Evolutionary conservation across 2,329 filamentous ascomycete genomes (phyloP), one percentile per base, ranked within the genome.

Genomic region (Rutstroemia sp.): DNA sequence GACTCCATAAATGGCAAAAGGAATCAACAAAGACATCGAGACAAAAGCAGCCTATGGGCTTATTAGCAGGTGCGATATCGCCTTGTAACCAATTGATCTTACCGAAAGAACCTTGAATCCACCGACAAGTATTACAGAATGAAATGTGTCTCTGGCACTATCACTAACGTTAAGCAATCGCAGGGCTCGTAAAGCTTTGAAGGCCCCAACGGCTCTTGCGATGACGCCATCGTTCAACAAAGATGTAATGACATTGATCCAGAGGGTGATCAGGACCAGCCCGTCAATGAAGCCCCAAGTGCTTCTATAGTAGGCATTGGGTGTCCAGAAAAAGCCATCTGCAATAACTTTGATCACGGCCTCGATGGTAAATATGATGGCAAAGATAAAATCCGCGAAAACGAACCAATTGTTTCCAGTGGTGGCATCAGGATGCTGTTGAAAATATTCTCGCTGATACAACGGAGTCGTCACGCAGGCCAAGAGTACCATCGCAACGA

Each of bases 231-330:
- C 88, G 56, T 91, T 85, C 66, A 82, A 81, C 54, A 99, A 78
- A 1, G 92, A 83, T 0, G 92, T 94, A 48, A 86, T 77, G 50
- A 99, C 90, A 66, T 95, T 97, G 69, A 96, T 87, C 92, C 94
- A 97, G 8, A 99, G 80, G 0, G 94, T 97, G 56, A 96, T 76
- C 52, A 99, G 77, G 62, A 99, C 94, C 46, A 97, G 73, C 0
- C 87, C 90, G 68, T 99, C 94, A 62, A 99, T 96, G 60, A 96
- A 85, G 6, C 94, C 95, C 94, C 94, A 99, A 0, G 92, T 92
- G 68, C 92, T 92, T 65, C 94, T 86, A 70, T 96, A 90, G 69
- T 96, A 99, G 2, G 95, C 95, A 72, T 99, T 96, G 0, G 94
- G 94, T 0, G 94, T 96, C 83, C 90, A 97, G 70, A 96, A 88